These are phyloP conservation scores for Scedosporium apiospermum DNA, from an alignment of 2,329 filamentous ascomycete genomes.

Conservation along the genomic window DNA sequence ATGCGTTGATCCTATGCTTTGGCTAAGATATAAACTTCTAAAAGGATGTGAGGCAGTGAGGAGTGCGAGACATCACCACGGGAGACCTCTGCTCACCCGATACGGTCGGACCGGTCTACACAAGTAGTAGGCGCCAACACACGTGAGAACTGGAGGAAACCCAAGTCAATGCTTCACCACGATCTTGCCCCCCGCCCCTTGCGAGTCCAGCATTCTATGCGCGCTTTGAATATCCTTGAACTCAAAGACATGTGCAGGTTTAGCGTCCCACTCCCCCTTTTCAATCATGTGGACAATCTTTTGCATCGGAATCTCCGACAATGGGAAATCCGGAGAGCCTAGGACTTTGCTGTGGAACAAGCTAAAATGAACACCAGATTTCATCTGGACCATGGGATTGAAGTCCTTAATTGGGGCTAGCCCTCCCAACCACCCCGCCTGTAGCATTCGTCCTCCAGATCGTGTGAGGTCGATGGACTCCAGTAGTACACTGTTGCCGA, in stretches of 20 bases:
- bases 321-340: constrained; percentile 23
- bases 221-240: constrained; percentile 22
- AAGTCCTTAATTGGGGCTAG: constrained; percentile 26
- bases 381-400: constrained; percentile 34
- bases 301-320: constrained; percentile 26
- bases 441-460: constrained; percentile 22
- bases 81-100: too few relatives aligned
- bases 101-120: too few relatives aligned
- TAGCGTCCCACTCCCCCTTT: constrained; percentile 21
- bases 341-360: constrained; percentile 31
- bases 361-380: constrained; percentile 33
- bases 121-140: too few relatives aligned
- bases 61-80: too few relatives aligned
- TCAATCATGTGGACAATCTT: constrained; percentile 27
- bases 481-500: constrained; percentile 27
- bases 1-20: too few relatives aligned
- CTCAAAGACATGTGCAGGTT: constrained; percentile 22
- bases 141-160: too few relatives aligned
- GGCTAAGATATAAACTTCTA: too few relatives aligned
- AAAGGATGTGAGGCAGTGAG: too few relatives aligned
- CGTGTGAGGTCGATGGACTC: constrained; percentile 20
- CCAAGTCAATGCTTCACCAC: constrained; percentile 15
- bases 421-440: constrained; percentile 30
- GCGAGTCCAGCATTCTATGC: constrained; percentile 22
- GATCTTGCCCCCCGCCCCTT: constrained; percentile 23